Percentiles rank a stretch among this genome's conserved stretches.
Evolutionary conservation across 2,329 filamentous ascomycete genomes (phyloP).

Genomic region (Fusarium humuli): DNA sequence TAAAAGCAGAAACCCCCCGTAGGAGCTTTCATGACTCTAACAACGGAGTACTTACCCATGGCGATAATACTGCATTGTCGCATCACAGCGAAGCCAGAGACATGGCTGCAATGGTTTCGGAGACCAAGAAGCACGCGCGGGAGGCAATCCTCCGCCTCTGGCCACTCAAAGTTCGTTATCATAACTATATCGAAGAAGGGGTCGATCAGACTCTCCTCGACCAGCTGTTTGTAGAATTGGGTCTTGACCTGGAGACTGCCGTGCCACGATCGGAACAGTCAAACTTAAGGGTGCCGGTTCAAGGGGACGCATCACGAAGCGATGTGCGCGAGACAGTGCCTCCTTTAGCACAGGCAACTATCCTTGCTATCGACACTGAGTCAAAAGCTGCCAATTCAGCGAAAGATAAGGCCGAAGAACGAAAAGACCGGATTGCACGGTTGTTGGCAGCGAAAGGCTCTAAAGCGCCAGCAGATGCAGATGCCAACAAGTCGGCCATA

Average conservation of each 20-base stretch:
- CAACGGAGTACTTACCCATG: not conserved
- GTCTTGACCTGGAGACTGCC: conserved; percentile 59
- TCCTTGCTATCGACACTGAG: not conserved
- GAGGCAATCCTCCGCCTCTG: conserved; percentile 74
- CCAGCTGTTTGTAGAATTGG: conserved; percentile 75
- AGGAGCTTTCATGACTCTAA: not conserved
- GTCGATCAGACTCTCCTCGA: conserved; percentile 73
- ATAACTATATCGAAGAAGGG: conserved; percentile 79
- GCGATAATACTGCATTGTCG: not conserved
- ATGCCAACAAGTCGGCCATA: conserved; percentile 7
- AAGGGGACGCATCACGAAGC: not conserved
- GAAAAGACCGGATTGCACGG: conserved; percentile 81
- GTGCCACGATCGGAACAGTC: not conserved
- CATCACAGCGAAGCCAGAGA: not conserved
- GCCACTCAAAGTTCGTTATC: conserved; percentile 76
- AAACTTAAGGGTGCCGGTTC: not conserved
- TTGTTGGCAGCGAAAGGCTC: conserved; percentile 78
- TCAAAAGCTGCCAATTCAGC: conserved; percentile 61
- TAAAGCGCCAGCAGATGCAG: conserved; percentile 53
- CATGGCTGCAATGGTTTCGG: conserved; percentile 41
- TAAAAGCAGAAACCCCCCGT: conserved; percentile 21
- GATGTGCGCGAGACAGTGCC: not conserved
- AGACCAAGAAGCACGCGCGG: conserved; percentile 69
- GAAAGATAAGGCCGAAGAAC: conserved; percentile 65
- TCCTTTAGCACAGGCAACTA: not conserved